A percentile compares a stretch with the other conserved stretches of the same genome.
These are phyloP conservation scores for Serendipita sp. DNA, from an alignment of 1,284 basidiomycete species.

Conservation along the genomic window DNA sequence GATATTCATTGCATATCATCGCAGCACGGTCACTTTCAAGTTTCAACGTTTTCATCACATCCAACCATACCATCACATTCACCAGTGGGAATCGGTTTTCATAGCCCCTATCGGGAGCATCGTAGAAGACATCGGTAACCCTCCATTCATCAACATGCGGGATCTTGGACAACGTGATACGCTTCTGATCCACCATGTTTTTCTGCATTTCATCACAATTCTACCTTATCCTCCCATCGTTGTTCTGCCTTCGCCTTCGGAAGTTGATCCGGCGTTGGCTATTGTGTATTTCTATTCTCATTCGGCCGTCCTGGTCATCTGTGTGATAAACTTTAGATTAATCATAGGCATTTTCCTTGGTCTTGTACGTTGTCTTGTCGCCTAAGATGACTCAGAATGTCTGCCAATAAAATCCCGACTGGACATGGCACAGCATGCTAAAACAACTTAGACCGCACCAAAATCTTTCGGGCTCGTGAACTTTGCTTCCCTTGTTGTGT, in stretches of 20 bases:
- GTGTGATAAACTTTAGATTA: neutral
- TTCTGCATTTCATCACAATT: neutral
- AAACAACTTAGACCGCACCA: neutral
- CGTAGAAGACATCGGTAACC: conserved; percentile 1
- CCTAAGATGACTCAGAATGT: no score
- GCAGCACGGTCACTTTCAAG: neutral
- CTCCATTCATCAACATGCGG: neutral
- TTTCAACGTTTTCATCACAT: neutral
- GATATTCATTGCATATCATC: neutral
- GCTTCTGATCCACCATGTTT: neutral
- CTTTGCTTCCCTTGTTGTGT: neutral
- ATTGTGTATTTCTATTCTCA: neutral
- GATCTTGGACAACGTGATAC: neutral
- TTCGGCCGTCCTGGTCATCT: neutral
- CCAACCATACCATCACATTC: neutral
- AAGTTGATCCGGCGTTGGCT: neutral
- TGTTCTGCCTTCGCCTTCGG: neutral
- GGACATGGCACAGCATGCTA: neutral
- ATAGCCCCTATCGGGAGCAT: neutral
- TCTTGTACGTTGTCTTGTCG: no score
- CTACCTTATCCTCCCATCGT: neutral
- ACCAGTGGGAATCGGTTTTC: conserved; percentile 1
- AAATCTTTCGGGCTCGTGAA: neutral
- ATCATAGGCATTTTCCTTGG: neutral
- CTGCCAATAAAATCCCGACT: neutral